Conservation (phyloP, 2,329 filamentous ascomycete species). For the Cladosporium velox region DNA sequence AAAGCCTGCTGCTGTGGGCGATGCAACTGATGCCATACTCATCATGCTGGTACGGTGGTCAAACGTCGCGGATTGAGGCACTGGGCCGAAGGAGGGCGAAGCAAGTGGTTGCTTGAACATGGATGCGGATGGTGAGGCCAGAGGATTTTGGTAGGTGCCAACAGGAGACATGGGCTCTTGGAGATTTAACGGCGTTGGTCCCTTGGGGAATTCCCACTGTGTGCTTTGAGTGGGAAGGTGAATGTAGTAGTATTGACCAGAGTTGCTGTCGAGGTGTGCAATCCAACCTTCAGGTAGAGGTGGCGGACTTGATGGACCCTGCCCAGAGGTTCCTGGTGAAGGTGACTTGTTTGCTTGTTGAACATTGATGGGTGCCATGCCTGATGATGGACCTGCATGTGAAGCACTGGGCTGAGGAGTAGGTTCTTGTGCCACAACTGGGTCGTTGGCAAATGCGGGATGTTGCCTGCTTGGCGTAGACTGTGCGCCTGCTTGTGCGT, state of each 20-base stretch:
- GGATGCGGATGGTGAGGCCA: slow-evolving; percentile 48
- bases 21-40: slow-evolving; percentile 72
- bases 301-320: slow-evolving; percentile 79
- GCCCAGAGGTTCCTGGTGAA: slow-evolving; percentile 43
- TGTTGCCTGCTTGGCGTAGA: slow-evolving; percentile 55
- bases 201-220: slow-evolving; percentile 98
- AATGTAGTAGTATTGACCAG: slow-evolving; percentile 98
- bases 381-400: slow-evolving; percentile 26
- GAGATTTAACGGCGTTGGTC: slow-evolving; percentile 83
- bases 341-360: slow-evolving; percentile 36
- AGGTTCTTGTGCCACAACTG: slow-evolving; percentile 45
- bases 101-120: slow-evolving; percentile 67
- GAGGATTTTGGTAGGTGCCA: slow-evolving; percentile 51
- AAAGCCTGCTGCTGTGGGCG: slow-evolving; percentile 78
- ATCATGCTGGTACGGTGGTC: slow-evolving; percentile 72
- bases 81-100: slow-evolving; percentile 73
- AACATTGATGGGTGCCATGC: slow-evolving; percentile 46
- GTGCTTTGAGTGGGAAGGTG: slow-evolving; percentile 93
- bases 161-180: slow-evolving; percentile 85
- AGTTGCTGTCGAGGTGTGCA: slow-evolving; percentile 90
- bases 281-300: slow-evolving; percentile 98
- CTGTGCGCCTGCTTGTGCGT: slow-evolving; percentile 25
- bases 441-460: slow-evolving; percentile 89
- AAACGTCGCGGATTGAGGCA: slow-evolving; percentile 77
- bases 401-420: slow-evolving; percentile 50